Base-by-base conservation (phyloP, 805 yeast species). In the Wickerhamomyces queroliae region DNA sequence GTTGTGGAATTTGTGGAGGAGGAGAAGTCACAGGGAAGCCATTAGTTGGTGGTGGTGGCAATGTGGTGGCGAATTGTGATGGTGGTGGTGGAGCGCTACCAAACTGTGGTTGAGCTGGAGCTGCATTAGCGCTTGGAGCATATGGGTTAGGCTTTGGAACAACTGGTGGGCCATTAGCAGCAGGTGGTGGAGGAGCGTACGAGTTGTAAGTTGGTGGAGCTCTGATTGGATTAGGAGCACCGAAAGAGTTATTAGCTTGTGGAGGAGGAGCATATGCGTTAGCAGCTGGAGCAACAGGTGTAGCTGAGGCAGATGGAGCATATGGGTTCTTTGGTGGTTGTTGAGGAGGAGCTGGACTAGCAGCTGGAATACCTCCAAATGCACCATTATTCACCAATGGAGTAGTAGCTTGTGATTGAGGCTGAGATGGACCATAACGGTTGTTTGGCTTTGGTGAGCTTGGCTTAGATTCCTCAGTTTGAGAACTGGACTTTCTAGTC, bases 401-500 rank as follows among this genome's bases (percentile, higher is more conserved):
- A 18, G 12, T 30, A 3, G 7, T 7, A 30, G 13, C 22, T 25
- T 50, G 52, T 19, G 55, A 47, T 10, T 55, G 43, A 25, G 36
- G 46, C 22, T 53, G 39, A 35, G 50, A 51, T 22, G 64, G 65
- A 9, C 66, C 67, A 48, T 67, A 68, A 40, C 66, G 63, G 36
- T 30, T 56, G 40, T 48, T 55, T 22, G 55, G 45, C 29, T 52
- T 58, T 18, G 58, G 52, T 2, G 53, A 51, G 12, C 49, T 42
- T 28, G 55, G 56, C 28, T 56, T 36, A 12, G 44, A 38, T 24
- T 44, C 48, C 18, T 27, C 30, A 31, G 38, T 37, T 29, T 39
- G n/a, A 7, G 38, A 15, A 24, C 48, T 39, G 12, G 48, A 35
- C 35, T 44, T 46, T 28, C 45, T 45, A 7, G 55, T 38, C 58